Evolutionary conservation across 169 alveolate species (phyloP), one percentile per base, ranked within the genome.

Genomic region (Cryptosporidium meleagridis): DNA sequence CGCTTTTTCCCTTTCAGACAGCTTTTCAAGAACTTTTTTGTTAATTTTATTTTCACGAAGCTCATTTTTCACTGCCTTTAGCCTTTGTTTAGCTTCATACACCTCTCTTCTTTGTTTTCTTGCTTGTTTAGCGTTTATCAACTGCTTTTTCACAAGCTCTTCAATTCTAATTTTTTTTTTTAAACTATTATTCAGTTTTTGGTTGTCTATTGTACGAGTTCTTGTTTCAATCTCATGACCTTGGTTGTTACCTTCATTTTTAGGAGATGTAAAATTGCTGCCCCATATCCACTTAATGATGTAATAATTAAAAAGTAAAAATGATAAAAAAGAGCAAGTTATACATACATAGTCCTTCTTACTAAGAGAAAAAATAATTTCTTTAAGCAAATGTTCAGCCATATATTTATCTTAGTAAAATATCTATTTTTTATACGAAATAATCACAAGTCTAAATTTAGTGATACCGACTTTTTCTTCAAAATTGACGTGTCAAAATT

Each of bases 101-200:
- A 31, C 21, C 4, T 80, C 89, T 65, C 80, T 80, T 65, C 75
- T 59, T 14, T 37, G 68, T 29, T 62, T 39, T 48, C 75, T 80
- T 62, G 89, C 89, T n/a, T 26, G 18, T 65, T 80, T 80, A 14
- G 89, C 72, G 53, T 80, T 80, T 1, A 21, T 35, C 37, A 16
- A 33, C 37, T 80, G 89, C 21, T 80, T 80, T 1, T 23, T 45
- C 26, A 69, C 52, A 16, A 80, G 62, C 21, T 80, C 80, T 37
- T 80, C 75, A 35, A 33, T 41, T 29, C 80, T 69, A n/a, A 45
- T 80, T 35, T 62, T 65, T 65, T 33, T 65, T 65, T 16, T 33
- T 31, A 37, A 33, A 31, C 9, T 65, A 8, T 65, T 33, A 35
- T 65, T 65, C 14, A 65, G 23, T 8, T 65, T 65, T 37, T 33